Conservation (phyloP, 805 yeast genomes). For the Candida oleophila region DNA sequence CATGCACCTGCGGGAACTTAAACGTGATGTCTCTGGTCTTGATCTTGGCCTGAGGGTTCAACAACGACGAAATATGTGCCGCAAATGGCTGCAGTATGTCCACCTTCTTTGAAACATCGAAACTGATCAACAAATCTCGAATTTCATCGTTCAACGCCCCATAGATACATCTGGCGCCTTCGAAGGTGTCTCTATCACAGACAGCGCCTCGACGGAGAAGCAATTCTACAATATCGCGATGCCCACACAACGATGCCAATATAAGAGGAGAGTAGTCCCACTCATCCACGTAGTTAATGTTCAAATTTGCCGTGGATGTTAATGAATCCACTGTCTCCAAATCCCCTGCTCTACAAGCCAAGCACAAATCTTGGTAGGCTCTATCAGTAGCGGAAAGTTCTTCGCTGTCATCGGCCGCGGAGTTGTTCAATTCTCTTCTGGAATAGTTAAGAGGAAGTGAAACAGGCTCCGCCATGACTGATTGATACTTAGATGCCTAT, state of each 20-base stretch:
- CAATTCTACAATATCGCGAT: conserved; percentile 57
- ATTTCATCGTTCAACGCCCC: conserved; percentile 75
- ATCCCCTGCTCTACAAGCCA: conserved; percentile 72
- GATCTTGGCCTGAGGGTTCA: conserved; percentile 21
- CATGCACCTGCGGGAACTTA: conserved; percentile 18
- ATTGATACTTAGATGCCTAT: too few relatives aligned
- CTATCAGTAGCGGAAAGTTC: conserved; percentile 22
- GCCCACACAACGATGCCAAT: conserved; percentile 75
- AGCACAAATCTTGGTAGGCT: conserved; percentile 43
- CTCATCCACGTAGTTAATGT: conserved; percentile 56
- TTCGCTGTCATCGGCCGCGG: not conserved
- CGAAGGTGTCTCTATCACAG: conserved; percentile 79
- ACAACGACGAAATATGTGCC: conserved; percentile 57
- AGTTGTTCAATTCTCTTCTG: not conserved
- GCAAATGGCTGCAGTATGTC: conserved; percentile 73
- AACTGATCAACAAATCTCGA: conserved; percentile 53
- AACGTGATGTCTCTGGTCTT: conserved; percentile 30
- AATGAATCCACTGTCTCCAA: conserved; percentile 58
- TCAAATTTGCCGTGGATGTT: conserved; percentile 40
- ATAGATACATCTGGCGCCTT: conserved; percentile 73
- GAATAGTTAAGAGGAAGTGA: not conserved
- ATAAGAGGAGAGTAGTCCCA: conserved; percentile 78
- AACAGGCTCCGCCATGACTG: not conserved
- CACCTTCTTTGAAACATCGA: conserved; percentile 66
- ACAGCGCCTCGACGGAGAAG: conserved; percentile 65